A percentile compares a stretch with the other conserved stretches of the same genome.
phyloP scores from a whole-genome alignment of 2,329 filamentous ascomycete genomes.

The Botrytis sinoallii region DNA sequence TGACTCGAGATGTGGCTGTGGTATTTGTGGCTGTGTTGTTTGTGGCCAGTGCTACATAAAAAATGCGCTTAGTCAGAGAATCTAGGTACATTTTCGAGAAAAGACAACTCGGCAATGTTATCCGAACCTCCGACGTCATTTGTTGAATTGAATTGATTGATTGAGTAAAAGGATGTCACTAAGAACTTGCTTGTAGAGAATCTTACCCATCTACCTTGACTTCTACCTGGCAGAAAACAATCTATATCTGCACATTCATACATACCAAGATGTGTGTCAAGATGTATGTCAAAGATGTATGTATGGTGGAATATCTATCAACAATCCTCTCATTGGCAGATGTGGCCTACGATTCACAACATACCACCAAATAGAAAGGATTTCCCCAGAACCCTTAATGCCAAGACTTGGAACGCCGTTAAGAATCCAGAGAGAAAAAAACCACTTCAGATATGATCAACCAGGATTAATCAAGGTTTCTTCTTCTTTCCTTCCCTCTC shows the following conservation, averaged over 20 bases:
- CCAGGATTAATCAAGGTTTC: not conserved
- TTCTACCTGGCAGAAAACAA: not conserved
- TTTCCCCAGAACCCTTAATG: not conserved
- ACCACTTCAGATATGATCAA: not conserved
- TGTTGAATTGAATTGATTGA: not conserved
- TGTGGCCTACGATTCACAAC: not conserved
- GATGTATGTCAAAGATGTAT: not conserved
- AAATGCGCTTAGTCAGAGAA: not conserved
- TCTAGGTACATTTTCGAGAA: not conserved
- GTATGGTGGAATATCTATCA: not conserved
- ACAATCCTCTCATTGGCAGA: not conserved
- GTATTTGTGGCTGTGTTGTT: not conserved
- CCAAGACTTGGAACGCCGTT: not conserved
- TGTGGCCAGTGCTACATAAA: too few species aligned
- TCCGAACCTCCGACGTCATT: slow-evolving; percentile 2
- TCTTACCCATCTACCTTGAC: not conserved
- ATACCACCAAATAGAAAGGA: not conserved
- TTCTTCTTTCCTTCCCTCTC: not conserved
- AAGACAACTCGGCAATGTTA: not conserved
- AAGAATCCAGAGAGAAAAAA: not conserved
- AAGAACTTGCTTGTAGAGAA: not conserved
- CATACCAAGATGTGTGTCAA: not conserved
- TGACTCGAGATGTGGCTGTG: not conserved
- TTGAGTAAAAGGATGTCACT: not conserved
- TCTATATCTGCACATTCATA: not conserved